phyloP scores from a whole-genome alignment of 2,329 filamentous ascomycete genomes.

The Juglanconis sp. region DNA sequence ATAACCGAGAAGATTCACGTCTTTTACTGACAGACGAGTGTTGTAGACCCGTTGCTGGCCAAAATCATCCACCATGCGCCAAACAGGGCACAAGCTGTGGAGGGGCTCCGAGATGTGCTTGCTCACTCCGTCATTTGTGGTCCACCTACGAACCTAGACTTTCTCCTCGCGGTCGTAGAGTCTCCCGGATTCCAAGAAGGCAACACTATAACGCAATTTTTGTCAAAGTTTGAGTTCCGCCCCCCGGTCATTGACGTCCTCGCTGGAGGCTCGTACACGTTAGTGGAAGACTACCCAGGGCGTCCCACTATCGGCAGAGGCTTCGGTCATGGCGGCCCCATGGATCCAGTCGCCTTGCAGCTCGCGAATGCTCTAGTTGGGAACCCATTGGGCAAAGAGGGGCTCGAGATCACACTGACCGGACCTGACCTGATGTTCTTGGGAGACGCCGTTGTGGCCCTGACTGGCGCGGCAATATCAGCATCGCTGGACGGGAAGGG shows the following conservation, averaged over 20 bases:
- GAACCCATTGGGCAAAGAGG: slow-evolving; percentile 49
- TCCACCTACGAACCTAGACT: slow-evolving; percentile 56
- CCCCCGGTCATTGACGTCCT: slow-evolving; percentile 54
- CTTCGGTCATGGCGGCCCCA: slow-evolving; percentile 57
- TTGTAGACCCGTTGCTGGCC: slow-evolving; percentile 49
- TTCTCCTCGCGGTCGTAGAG: slow-evolving; percentile 47
- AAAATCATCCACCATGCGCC: slow-evolving; percentile 55
- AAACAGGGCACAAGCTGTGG: slow-evolving; percentile 37
- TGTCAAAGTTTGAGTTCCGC: slow-evolving; percentile 47
- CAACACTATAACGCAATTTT: slow-evolving; percentile 54
- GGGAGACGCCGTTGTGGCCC: slow-evolving; percentile 49
- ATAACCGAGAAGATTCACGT: not conserved
- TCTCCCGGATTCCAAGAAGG: slow-evolving; percentile 44
- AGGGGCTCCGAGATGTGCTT: slow-evolving; percentile 41
- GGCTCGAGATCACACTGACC: slow-evolving; percentile 57
- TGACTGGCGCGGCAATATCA: slow-evolving; percentile 55
- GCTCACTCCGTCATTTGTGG: slow-evolving; percentile 45
- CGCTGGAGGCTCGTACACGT: slow-evolving; percentile 53
- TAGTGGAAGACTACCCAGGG: slow-evolving; percentile 57
- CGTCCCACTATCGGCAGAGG: slow-evolving; percentile 55
- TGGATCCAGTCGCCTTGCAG: slow-evolving; percentile 57
- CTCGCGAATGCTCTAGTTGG: slow-evolving; percentile 59
- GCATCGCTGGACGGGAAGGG: slow-evolving; percentile 45
- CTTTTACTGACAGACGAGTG: not conserved
- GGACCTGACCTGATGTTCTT: slow-evolving; percentile 58